Evolutionary conservation across 495 filamentous ascomycete genomes (phyloP).

Genomic region (Tuber magnatum): DNA sequence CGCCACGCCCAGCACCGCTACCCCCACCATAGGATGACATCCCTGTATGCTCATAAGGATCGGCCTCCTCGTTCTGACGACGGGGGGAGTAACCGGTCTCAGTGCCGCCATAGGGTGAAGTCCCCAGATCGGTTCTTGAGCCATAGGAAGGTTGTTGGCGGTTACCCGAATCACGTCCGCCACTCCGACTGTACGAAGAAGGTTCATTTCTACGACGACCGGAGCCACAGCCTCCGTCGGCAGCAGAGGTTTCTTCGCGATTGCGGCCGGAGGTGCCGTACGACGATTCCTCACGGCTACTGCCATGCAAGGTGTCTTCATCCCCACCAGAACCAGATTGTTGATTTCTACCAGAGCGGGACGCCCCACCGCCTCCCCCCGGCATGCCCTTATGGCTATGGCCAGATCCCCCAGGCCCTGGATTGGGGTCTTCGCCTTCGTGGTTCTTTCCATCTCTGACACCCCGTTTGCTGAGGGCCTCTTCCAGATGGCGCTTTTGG

Average conservation of each 20-base stretch:
- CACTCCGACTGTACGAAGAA: too few relatives aligned
- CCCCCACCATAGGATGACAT: conserved; percentile 7
- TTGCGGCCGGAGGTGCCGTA: conserved; percentile 12
- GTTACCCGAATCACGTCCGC: too few relatives aligned
- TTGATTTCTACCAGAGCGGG: conserved; percentile 3
- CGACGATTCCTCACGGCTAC: conserved; percentile 1
- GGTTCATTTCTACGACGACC: too few relatives aligned
- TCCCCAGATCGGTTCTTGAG: neutral
- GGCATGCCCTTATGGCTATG: conserved; percentile 26
- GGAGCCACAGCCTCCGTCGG: neutral
- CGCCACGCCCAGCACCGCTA: neutral
- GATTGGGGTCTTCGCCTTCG: conserved; percentile 47
- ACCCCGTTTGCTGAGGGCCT: conserved; percentile 66
- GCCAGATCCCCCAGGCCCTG: conserved; percentile 30
- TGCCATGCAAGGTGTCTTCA: too few relatives aligned
- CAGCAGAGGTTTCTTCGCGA: neutral
- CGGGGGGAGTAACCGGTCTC: conserved; percentile 7
- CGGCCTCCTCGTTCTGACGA: neutral
- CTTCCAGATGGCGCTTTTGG: conserved; percentile 56
- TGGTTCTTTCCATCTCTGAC: conserved; percentile 70
- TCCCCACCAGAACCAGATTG: neutral
- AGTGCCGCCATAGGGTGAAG: conserved; percentile 8
- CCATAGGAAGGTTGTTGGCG: too few relatives aligned
- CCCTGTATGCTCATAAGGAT: conserved; percentile 9
- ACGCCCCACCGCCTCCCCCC: neutral